phyloP scores from a whole-genome alignment of 306 rosid genomes.

The Aeschynomene evenia region DNA sequence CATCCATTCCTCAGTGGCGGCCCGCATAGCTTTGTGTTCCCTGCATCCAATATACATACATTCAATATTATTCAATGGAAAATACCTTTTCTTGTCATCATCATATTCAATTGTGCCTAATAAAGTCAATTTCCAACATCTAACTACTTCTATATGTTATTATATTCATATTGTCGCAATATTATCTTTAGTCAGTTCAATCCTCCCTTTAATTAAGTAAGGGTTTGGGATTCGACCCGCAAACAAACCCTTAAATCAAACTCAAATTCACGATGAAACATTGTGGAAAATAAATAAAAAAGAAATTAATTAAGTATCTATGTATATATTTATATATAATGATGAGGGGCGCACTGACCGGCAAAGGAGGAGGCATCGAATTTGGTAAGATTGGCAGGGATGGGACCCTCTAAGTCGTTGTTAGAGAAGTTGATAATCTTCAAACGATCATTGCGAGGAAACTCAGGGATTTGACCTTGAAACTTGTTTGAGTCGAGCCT shows the following conservation, averaged over 20 bases:
- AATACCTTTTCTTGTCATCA: too few relatives aligned
- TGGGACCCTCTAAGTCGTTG: slow-evolving; percentile 69
- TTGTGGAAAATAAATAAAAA: too few relatives aligned
- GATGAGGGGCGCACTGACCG: slow-evolving; percentile 40
- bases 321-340: background rate
- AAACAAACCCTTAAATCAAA: too few relatives aligned
- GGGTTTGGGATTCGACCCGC: too few relatives aligned
- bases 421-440: slow-evolving; percentile 51
- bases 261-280: too few relatives aligned
- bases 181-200: too few relatives aligned
- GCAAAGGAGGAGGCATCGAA: slow-evolving; percentile 43
- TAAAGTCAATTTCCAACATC: too few relatives aligned
- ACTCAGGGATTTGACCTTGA: slow-evolving; percentile 62
- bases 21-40: slow-evolving; percentile 66
- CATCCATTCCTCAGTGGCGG: slow-evolving; percentile 51
- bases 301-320: too few relatives aligned
- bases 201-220: too few relatives aligned
- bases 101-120: too few relatives aligned
- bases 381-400: slow-evolving; percentile 50
- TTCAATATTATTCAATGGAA: background rate
- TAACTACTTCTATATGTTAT: too few relatives aligned
- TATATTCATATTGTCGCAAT: too few relatives aligned
- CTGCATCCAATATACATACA: slow-evolving; percentile 28
- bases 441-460: slow-evolving; percentile 33
- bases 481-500: slow-evolving; percentile 76